A percentile compares a stretch with the other conserved stretches of the same genome.
Conservation (phyloP, 768 basidiomycete genomes). For the Boletus subcaerulescens region DNA sequence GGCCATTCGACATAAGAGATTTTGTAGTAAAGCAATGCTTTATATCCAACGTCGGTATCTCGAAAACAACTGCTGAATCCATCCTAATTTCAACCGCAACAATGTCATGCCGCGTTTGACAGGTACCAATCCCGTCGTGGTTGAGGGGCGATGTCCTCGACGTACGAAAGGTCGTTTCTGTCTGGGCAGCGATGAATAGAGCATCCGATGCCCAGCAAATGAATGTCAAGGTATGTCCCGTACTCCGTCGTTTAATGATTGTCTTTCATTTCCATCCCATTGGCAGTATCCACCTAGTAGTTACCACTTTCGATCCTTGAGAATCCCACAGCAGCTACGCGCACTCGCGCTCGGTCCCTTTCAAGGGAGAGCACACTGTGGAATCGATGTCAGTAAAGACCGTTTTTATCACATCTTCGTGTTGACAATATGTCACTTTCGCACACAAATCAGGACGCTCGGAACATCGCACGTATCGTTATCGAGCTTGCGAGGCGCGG, state of each 20-base stretch:
- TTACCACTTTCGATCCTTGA: conserved; percentile 40
- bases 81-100: conserved; percentile 5
- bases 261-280: neutral
- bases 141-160: conserved; percentile 72
- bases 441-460: conserved; percentile 61
- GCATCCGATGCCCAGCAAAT: conserved; percentile 5
- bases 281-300: conserved; percentile 14
- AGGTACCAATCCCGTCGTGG: conserved; percentile 73
- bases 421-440: conserved; percentile 5
- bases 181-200: conserved; percentile 34
- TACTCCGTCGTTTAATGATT: neutral
- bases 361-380: conserved; percentile 81
- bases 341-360: conserved; percentile 73
- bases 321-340: conserved; percentile 72
- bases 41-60: conserved; percentile 64
- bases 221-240: conserved; percentile 16
- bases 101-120: conserved; percentile 14
- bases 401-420: neutral
- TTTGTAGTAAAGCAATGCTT: conserved; percentile 90
- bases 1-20: conserved; percentile 79
- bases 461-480: conserved; percentile 83
- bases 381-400: conserved; percentile 74
- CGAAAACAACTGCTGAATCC: conserved; percentile 2
- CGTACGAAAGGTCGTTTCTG: conserved; percentile 57
- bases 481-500: conserved; percentile 72